These are phyloP conservation scores for Thielaviopsis euricoi DNA, from an alignment of 2,329 filamentous ascomycete genomes.

Conservation along the genomic window DNA sequence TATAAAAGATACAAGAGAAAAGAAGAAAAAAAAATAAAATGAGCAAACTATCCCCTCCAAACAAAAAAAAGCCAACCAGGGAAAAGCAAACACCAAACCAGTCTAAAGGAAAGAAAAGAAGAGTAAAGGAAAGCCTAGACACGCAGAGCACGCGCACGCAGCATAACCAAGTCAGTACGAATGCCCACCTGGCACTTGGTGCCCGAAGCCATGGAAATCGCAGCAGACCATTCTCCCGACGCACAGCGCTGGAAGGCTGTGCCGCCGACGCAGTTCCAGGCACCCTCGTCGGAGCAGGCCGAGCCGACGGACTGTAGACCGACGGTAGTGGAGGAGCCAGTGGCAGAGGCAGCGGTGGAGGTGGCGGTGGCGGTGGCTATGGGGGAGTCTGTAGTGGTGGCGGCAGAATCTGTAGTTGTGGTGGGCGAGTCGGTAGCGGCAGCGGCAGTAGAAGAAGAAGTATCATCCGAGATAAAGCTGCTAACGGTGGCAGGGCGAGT, in stretches of 20 bases:
- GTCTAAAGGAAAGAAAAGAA: neutral
- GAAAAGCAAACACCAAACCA: neutral
- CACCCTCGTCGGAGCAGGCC: conserved; percentile 35
- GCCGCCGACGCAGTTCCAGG: conserved; percentile 40
- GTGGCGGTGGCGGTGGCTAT: conserved; percentile 9
- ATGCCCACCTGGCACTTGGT: conserved; percentile 29
- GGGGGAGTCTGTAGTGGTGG: conserved; percentile 12
- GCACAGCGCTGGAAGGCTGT: conserved; percentile 45
- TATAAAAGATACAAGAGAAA: neutral
- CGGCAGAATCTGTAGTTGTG: conserved; percentile 15
- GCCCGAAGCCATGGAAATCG: conserved; percentile 34
- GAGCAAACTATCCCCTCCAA: neutral
- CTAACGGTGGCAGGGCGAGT: conserved; percentile 21
- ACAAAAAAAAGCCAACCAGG: neutral
- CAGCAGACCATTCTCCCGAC: conserved; percentile 36
- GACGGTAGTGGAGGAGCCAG: conserved; percentile 12
- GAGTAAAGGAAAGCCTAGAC: conserved; percentile 1
- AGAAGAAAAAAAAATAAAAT: neutral
- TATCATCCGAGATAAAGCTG: conserved; percentile 17
- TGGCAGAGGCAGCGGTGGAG: conserved; percentile 9
- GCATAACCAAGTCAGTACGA: conserved; percentile 6
- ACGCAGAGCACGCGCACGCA: neutral
- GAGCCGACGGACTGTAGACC: conserved; percentile 22
- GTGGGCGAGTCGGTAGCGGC: conserved; percentile 26
- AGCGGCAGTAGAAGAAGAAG: conserved; percentile 2